phyloP scores from a whole-genome alignment of 441 rosid species.

The Geranium incanum region DNA sequence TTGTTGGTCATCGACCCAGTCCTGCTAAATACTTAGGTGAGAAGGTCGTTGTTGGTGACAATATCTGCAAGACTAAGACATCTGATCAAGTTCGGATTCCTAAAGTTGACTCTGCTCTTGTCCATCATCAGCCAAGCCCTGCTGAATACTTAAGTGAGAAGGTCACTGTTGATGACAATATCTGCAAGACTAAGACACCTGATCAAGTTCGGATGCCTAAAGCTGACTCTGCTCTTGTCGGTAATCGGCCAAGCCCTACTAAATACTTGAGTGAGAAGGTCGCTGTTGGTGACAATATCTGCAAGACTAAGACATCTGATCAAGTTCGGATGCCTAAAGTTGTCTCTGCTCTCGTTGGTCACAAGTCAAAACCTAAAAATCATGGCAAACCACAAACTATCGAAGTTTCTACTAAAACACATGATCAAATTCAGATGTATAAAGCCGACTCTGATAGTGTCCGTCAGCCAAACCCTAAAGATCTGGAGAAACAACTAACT shows the following conservation, averaged over 20 bases:
- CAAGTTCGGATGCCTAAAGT: constrained; percentile 1
- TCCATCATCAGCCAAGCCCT: neutral
- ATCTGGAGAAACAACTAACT: constrained; percentile 30
- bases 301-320: neutral
- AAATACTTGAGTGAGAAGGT: neutral
- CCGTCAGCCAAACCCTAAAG: constrained; percentile 27
- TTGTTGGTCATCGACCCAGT: neutral
- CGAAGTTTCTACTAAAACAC: neutral
- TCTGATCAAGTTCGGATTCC: neutral
- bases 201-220: neutral
- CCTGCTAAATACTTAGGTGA: neutral
- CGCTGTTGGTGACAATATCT: neutral
- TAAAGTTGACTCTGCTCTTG: neutral
- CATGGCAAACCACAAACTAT: neutral
- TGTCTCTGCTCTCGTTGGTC: constrained; percentile 2
- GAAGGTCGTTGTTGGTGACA: neutral
- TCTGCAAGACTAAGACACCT: neutral
- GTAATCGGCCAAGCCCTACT: neutral
- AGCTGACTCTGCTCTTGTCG: neutral
- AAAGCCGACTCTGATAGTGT: constrained; percentile 21
- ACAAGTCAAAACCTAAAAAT: neutral
- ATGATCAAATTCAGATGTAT: constrained; percentile 18
- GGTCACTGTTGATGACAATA: neutral
- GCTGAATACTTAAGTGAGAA: neutral
- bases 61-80: neutral